phyloP scores from a whole-genome alignment of 768 basidiomycete species.

The Cubamyces sp. region DNA sequence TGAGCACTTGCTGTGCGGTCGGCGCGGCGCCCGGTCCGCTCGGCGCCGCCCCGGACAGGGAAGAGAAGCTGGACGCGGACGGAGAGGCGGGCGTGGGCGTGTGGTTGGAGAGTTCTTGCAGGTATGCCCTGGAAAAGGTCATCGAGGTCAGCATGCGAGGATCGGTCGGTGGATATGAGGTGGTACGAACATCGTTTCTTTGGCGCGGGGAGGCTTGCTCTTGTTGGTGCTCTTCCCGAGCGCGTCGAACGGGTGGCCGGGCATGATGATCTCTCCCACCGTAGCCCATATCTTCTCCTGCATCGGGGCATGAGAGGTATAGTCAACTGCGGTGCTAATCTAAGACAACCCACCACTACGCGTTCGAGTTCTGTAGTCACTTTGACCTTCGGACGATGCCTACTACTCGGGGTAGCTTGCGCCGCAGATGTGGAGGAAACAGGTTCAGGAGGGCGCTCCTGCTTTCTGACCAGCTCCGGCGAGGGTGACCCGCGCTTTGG shows the following conservation, averaged over 20 bases:
- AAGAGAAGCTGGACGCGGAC: conserved; percentile 56
- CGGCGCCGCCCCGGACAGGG: conserved; percentile 40
- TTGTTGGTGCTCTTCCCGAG: conserved; percentile 34
- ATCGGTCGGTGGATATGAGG: conserved; percentile 8
- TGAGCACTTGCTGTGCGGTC: conserved; percentile 72
- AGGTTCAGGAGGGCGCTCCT: background rate
- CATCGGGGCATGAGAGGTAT: conserved; percentile 3
- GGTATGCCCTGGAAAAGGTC: conserved; percentile 48
- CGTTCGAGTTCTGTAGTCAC: conserved; percentile 67
- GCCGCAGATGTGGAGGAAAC: background rate
- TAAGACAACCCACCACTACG: conserved; percentile 53
- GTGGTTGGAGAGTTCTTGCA: conserved; percentile 57
- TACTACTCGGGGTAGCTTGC: background rate
- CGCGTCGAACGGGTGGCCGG: conserved; percentile 48
- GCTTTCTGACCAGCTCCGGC: background rate
- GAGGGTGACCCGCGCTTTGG: background rate
- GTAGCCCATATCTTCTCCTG: conserved; percentile 74
- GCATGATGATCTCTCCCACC: conserved; percentile 65
- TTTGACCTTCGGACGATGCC: conserved; percentile 44
- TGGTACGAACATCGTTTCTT: conserved; percentile 61
- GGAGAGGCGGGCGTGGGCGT: conserved; percentile 61
- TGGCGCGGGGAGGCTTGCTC: conserved; percentile 52
- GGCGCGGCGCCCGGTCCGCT: conserved; percentile 37
- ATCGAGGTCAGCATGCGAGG: background rate
- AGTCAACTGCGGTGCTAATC: too few species aligned